phyloP scores from a whole-genome alignment of 2,329 filamentous ascomycete species.

The Ophiostoma perfectum region DNA sequence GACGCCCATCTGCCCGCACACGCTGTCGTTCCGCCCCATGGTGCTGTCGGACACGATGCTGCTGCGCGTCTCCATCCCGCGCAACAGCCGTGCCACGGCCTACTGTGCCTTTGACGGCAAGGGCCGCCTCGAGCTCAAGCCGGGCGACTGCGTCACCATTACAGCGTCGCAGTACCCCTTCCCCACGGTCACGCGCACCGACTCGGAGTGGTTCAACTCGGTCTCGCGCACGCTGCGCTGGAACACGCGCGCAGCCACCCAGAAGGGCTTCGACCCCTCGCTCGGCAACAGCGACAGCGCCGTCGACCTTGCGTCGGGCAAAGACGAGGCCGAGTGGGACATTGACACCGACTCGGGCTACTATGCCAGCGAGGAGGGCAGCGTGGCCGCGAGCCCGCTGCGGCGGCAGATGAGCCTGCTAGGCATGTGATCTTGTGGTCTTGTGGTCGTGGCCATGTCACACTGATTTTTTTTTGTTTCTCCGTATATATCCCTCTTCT shows the following conservation, averaged over 20 bases:
- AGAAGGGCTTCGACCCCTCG: conserved; percentile 73
- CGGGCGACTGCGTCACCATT: conserved; percentile 93
- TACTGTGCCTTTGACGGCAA: conserved; percentile 98
- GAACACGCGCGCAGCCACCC: conserved; percentile 88
- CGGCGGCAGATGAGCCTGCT: conserved; percentile 69
- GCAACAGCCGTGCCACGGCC: conserved; percentile 79
- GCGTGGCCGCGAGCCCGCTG: conserved; percentile 60
- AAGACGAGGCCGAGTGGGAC: conserved; percentile 69
- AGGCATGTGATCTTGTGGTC: conserved; percentile 44
- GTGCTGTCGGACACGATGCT: conserved; percentile 92
- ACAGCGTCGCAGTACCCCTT: conserved; percentile 95
- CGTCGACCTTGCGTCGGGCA: conserved; percentile 47
- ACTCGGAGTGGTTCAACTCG: conserved; percentile 94
- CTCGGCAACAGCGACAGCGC: conserved; percentile 28
- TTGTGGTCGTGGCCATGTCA: background rate
- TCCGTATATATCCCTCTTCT: conserved; percentile 3
- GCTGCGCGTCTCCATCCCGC: conserved; percentile 80
- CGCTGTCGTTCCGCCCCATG: conserved; percentile 95
- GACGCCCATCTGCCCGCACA: conserved; percentile 96
- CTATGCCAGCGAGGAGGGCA: conserved; percentile 68
- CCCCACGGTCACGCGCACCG: conserved; percentile 85
- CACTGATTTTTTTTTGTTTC: background rate
- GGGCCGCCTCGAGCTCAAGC: conserved; percentile 83
- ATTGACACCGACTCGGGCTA: conserved; percentile 82
- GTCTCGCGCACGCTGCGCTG: conserved; percentile 87